These are phyloP conservation scores for Paragyromitra xinjiangensis DNA, from an alignment of 495 filamentous ascomycete genomes.

Conservation along the genomic window DNA sequence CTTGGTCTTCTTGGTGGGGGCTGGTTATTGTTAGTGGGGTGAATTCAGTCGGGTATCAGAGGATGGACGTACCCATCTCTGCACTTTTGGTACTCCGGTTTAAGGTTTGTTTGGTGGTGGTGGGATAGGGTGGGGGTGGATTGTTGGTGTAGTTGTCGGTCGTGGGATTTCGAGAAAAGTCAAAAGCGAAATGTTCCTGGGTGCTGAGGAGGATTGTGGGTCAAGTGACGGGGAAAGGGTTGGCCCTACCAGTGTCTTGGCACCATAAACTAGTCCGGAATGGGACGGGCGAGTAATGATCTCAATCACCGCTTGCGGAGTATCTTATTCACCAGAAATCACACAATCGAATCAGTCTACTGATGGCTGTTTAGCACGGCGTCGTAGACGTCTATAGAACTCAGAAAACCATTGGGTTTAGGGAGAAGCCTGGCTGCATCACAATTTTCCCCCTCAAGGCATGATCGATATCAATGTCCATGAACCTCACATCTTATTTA, in stretches of 20 bases:
- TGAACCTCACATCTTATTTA: slow-evolving; percentile 16
- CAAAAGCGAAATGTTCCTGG: slow-evolving; percentile 13
- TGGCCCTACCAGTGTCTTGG: slow-evolving; percentile 29
- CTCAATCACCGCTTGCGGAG: not conserved
- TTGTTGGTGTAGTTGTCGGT: slow-evolving; percentile 8
- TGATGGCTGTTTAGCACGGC: too few relatives aligned
- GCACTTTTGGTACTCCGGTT: slow-evolving; percentile 55
- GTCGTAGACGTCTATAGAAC: too few relatives aligned
- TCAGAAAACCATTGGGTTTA: not conserved
- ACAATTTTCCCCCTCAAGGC: not conserved
- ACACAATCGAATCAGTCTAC: too few relatives aligned
- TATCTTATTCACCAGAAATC: too few relatives aligned
- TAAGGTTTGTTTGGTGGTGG: slow-evolving; percentile 14
- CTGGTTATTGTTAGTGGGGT: slow-evolving; percentile 63
- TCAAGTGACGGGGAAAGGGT: slow-evolving; percentile 39
- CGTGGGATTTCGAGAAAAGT: slow-evolving; percentile 28
- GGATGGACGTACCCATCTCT: slow-evolving; percentile 51
- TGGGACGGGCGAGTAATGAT: slow-evolving; percentile 22
- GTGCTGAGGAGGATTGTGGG: slow-evolving; percentile 30
- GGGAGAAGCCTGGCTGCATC: not conserved
- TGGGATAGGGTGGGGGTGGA: slow-evolving; percentile 9
- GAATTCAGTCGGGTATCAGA: not conserved
- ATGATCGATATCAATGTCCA: not conserved
- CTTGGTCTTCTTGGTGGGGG: slow-evolving; percentile 88
- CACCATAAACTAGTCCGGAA: not conserved